Base-by-base conservation (phyloP, 164 flowering plant species). In the Sedum album region DNA sequence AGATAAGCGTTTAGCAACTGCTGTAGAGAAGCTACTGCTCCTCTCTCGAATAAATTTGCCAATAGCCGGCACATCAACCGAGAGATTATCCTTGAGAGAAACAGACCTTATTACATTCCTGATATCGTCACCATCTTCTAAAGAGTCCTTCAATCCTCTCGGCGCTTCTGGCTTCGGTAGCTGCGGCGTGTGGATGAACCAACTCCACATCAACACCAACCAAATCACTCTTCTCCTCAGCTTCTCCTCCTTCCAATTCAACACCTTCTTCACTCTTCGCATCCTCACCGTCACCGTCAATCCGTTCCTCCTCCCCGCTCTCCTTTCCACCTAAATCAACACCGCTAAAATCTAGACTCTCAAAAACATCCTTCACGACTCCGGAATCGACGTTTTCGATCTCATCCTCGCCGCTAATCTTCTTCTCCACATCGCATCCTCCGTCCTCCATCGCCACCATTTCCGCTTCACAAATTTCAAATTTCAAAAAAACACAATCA, bases 31-130 rank as follows among this genome's bases (percentile, higher is more conserved):
- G 73, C 79, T 82, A 75, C 76, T 82, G 79, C 90, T 79, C 51
- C 85, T 75, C 18, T 88, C 87, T 1, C 83, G 81, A 63, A 90
- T 60, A 79, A 71, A 85, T 63, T 83, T 83, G 25, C 88, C 88
- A 60, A 89, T 77, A 21, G 93, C 76, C 57, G 88, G 81, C 66
- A 78, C 60, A 31, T 77, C 79, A 55, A 77, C 74, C 35, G 74
- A 13, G 26, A 72, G 18, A 17, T 9, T 53, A 35, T 76, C 79
- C 60, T 74, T 33, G 26, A 69, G 6, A 1, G 78, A 69, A 1
- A 69, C 65, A n/a, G 80, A 75, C 23, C 83, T 73, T 1, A 71
- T 68, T 14, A 73, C 69, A 15, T 8, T 60, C 28, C 53, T 38
- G 9, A 23, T 17, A 18, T 73, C 71, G 3, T 62, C 66, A 21